A percentile compares a stretch with the other conserved stretches of the same genome.
Conservation (phyloP, 1,284 basidiomycete genomes). For the Athelia psychrophila region DNA sequence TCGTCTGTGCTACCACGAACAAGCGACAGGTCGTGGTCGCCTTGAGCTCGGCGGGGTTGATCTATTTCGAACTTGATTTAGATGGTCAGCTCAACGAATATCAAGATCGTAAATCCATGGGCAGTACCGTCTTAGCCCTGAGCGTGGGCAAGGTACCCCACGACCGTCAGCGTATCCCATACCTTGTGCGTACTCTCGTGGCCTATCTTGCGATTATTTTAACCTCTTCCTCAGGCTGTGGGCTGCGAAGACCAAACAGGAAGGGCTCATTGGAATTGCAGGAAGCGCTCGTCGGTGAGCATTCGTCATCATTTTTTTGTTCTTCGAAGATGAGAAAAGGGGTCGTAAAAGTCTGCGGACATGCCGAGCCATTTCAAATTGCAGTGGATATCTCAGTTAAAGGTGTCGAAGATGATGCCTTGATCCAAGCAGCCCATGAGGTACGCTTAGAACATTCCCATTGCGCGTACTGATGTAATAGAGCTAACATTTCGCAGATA, state of each 20-base stretch:
- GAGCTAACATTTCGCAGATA: slow-evolving; percentile 35
- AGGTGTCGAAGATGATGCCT: slow-evolving; percentile 59
- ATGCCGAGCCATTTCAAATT: slow-evolving; percentile 44
- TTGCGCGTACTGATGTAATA: slow-evolving; percentile 1
- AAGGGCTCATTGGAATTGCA: slow-evolving; percentile 94
- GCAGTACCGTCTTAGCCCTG: slow-evolving; percentile 91
- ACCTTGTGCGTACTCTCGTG: slow-evolving; percentile 59
- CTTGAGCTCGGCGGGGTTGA: slow-evolving; percentile 87
- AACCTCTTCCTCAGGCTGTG: slow-evolving; percentile 65
- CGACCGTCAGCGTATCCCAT: slow-evolving; percentile 90
- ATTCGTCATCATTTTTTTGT: slow-evolving; percentile 3
- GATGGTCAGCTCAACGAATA: slow-evolving; percentile 98
- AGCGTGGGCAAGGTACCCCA: slow-evolving; percentile 95
- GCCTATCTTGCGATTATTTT: slow-evolving; percentile 3
- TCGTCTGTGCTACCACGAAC: slow-evolving; percentile 91
- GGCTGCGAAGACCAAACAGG: slow-evolving; percentile 99
- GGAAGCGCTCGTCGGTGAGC: slow-evolving; percentile 86
- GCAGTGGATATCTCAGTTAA: slow-evolving; percentile 65
- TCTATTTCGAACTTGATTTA: slow-evolving; percentile 95
- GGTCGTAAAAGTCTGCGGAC: slow-evolving; percentile 32
- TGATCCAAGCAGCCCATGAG: slow-evolving; percentile 67
- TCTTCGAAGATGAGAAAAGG: slow-evolving; percentile 28
- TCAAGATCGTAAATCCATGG: slow-evolving; percentile 95
- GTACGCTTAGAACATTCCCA: slow-evolving; percentile 32
- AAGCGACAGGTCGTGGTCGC: slow-evolving; percentile 94